Evolutionary conservation across 2,329 filamentous ascomycete species (phyloP).

Genomic region (Ascochyta clinopodiicola): DNA sequence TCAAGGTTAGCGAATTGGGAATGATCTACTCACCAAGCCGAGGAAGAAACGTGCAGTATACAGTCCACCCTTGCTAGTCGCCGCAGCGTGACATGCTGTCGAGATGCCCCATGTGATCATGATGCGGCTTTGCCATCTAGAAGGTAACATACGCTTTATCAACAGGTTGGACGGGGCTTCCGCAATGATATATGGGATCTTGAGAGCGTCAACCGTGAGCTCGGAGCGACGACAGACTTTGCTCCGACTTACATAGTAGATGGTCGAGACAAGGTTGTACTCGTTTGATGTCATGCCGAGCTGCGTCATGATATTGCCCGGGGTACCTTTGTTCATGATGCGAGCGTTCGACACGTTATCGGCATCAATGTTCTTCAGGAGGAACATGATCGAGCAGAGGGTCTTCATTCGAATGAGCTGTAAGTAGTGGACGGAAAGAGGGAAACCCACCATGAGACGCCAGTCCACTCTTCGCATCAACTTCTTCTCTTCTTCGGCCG

Average conservation of each 20-base stretch:
- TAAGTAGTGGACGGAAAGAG: background rate
- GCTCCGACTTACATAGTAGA: constrained; percentile 41
- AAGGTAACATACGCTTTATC: constrained; percentile 47
- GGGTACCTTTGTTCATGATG: constrained; percentile 27
- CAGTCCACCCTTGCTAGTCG: constrained; percentile 54
- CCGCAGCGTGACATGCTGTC: constrained; percentile 43
- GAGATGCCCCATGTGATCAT: constrained; percentile 34
- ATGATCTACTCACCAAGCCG: constrained; percentile 19
- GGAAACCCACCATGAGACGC: constrained; percentile 15
- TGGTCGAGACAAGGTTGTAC: constrained; percentile 39
- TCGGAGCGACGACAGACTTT: background rate
- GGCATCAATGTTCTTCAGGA: constrained; percentile 32
- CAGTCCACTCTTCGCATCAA: constrained; percentile 37
- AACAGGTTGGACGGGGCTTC: constrained; percentile 45
- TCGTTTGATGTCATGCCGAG: constrained; percentile 30
- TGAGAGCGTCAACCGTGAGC: background rate
- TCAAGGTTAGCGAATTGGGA: background rate
- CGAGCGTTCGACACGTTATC: constrained; percentile 30
- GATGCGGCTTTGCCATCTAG: constrained; percentile 44
- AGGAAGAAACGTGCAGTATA: constrained; percentile 52
- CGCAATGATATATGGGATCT: constrained; percentile 33
- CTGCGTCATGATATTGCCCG: constrained; percentile 28
- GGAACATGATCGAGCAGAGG: constrained; percentile 28
- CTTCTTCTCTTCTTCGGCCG: constrained; percentile 54
- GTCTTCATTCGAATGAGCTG: background rate